These are phyloP conservation scores for Aspergillus bridgeri DNA, from an alignment of 495 filamentous ascomycete species.

Conservation along the genomic window DNA sequence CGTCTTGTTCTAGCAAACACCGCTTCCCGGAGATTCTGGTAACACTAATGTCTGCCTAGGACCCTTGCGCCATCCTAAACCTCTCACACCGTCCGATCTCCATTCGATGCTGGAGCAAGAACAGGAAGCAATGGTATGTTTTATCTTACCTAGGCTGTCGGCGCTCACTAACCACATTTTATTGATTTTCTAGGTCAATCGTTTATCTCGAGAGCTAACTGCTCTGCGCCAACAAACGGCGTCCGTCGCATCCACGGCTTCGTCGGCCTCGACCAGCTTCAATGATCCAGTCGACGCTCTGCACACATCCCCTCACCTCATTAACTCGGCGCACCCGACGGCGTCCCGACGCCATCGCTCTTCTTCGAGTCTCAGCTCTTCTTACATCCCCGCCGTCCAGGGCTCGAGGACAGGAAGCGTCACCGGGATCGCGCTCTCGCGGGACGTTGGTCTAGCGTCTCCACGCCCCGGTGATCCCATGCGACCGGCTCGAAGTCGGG, in stretches of 20 bases:
- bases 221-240: constrained; percentile 77
- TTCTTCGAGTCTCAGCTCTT: constrained; percentile 58
- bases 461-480: constrained; percentile 24
- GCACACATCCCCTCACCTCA: constrained; percentile 46
- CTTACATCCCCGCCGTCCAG: constrained; percentile 45
- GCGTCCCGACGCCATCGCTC: constrained; percentile 62
- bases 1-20: not conserved
- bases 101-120: constrained; percentile 87
- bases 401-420: constrained; percentile 41
- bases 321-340: constrained; percentile 51
- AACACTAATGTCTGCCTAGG: constrained; percentile 28
- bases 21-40: not conserved
- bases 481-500: constrained; percentile 34
- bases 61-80: constrained; percentile 75
- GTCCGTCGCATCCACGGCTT: constrained; percentile 76
- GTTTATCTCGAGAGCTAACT: constrained; percentile 80
- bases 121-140: constrained; percentile 83
- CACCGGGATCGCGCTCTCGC: constrained; percentile 47
- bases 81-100: constrained; percentile 80
- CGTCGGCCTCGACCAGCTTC: constrained; percentile 64
- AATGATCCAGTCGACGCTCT: constrained; percentile 47
- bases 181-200: constrained; percentile 65
- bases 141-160: not conserved
- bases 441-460: constrained; percentile 31
- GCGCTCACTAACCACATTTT: constrained; percentile 3